Evolutionary conservation across 305 asterid species (phyloP).

Genomic region (Fraxinus xanthoxyloides): DNA sequence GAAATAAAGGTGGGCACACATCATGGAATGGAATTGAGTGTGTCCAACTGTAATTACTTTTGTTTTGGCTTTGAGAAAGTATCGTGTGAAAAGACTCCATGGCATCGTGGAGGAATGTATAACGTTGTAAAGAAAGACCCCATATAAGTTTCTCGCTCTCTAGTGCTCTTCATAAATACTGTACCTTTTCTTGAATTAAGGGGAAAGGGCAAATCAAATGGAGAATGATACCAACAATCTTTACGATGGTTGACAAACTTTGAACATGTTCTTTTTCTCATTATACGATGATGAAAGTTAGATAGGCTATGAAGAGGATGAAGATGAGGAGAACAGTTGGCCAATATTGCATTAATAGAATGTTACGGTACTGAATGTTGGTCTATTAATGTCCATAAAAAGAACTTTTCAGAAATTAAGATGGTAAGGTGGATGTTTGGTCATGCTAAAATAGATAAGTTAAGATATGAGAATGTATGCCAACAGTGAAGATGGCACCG

Average conservation of each 20-base stretch:
- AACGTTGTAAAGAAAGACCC: neutral
- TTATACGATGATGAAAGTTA: neutral
- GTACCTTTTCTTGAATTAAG: constrained; percentile 5
- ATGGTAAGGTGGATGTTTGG: neutral
- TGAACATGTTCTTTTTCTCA: neutral
- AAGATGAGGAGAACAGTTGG: neutral
- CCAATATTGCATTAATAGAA: neutral
- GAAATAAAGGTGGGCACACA: neutral
- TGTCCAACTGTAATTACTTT: neutral
- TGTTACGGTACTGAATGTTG: neutral
- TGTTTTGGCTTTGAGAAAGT: neutral
- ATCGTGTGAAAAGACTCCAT: constrained; percentile 6
- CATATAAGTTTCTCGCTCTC: neutral
- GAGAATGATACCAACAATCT: neutral
- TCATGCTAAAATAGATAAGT: neutral
- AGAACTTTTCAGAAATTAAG: neutral
- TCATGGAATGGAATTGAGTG: neutral
- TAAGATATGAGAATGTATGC: neutral
- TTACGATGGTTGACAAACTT: neutral
- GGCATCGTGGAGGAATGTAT: neutral
- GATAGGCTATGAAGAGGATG: neutral
- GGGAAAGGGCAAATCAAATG: neutral
- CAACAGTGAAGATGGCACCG: neutral
- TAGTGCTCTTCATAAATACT: constrained; percentile 1
- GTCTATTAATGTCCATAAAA: neutral